Evolutionary conservation across 257 asterid genomes (phyloP), one percentile per base, ranked within the genome.

Genomic region (Solanum peruvianum): DNA sequence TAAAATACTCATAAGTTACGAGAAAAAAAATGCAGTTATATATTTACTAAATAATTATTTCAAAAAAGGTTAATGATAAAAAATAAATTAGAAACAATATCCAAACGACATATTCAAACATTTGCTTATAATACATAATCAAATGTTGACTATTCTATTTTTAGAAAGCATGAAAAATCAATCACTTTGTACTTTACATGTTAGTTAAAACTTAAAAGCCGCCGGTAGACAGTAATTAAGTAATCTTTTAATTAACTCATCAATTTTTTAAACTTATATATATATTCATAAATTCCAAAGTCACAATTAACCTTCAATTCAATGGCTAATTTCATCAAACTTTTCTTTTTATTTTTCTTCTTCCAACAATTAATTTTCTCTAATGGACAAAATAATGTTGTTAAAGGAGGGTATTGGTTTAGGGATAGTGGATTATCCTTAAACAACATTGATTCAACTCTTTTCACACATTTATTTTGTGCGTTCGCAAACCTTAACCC

Each of bases 361-460:
- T 69, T 89, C 73, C 41, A 88, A 52, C 89, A 81, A 13, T 12
- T 92, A 42, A 75, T 87, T 76, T 44, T 70, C 12, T 86, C 89
- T 23, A 2, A 25, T 2, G 91, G 86, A 12, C 94, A 93, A 84
- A 52, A 8, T 21, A 70, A 87, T 81, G 87, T 78, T 20, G 92
- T 93, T 4, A 90, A 87, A 39, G 92, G 92, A 7, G 94, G 87
- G 14, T 93, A 93, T 66, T 93, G 96, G 95, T 91, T 90, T 83
- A 90, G 88, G 9, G 93, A 86, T 2, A 91, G 93, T 27, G 92
- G 89, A 70, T 66, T 90, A 52, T 39, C 90, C 0, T 87, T 87
- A 77, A 71, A 90, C 27, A 29, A 66, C 86, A 93, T 93, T 29
- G 14, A 92, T 18, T 93, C 96, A 84, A 58, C 90, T 21, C 88